Evolutionary conservation across 805 yeast genomes (phyloP).

Genomic region (Pichia kluyveri): DNA sequence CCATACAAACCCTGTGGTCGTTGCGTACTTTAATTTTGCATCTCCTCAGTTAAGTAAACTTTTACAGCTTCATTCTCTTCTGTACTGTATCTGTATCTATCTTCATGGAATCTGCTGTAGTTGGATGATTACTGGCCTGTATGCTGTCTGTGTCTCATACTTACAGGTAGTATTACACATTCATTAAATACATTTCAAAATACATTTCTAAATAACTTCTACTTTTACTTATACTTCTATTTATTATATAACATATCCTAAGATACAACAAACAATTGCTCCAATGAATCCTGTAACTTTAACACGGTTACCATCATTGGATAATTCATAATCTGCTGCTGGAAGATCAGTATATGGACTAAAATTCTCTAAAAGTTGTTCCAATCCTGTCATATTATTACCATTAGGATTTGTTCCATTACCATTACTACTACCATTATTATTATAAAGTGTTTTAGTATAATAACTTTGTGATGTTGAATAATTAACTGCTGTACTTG

Average conservation of each 20-base stretch:
- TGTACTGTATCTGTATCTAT: too few species aligned
- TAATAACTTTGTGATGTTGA: background rate
- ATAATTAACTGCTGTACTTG: background rate
- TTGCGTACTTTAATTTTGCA: too few species aligned
- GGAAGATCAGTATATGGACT: conserved; percentile 19
- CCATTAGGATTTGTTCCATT: background rate
- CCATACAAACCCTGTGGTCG: too few species aligned
- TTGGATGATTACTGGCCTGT: too few species aligned
- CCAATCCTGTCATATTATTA: background rate
- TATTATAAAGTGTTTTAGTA: background rate
- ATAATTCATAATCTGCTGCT: conserved; percentile 14
- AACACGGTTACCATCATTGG: conserved; percentile 8
- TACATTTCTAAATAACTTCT: too few species aligned
- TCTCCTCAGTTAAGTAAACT: too few species aligned
- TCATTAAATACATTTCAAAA: too few species aligned
- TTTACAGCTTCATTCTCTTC: too few species aligned
- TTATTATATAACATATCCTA: background rate
- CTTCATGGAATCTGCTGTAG: too few species aligned
- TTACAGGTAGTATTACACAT: too few species aligned
- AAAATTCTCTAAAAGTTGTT: conserved; percentile 7
- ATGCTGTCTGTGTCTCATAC: too few species aligned
- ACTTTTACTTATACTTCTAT: too few species aligned
- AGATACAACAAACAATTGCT: background rate
- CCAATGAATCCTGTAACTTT: background rate
- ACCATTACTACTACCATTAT: background rate